Base-by-base conservation (phyloP, 1,284 basidiomycete genomes). In the Naganishia cerealis region DNA sequence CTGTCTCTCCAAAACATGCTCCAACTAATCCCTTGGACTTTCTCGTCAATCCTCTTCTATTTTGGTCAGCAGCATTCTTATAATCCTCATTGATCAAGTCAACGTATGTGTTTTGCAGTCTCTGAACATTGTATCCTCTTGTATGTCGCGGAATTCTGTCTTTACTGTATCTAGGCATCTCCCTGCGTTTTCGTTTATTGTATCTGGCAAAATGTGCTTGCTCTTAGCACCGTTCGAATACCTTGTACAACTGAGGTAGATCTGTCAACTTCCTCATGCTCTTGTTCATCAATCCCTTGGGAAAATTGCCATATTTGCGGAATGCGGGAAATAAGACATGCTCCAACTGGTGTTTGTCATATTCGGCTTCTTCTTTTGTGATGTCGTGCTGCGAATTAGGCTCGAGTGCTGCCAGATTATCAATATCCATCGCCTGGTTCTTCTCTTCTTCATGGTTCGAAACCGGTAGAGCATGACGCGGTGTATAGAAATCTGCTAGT, bases 401-500 rank as follows among this genome's bases (percentile, higher is more conserved):
- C 18, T 67, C 69, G 16, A 57, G 59, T 12, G 53, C 65, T 46
- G 50, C 42, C 9, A 68, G 57, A 15, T 50, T 39, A 13, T 70
- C 71, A 1, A 57, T 66, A 21, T 67, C 66, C 13, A 68, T 61
- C 33, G 62, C 66, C 24, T 68, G 65, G 24, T 55, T 61, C 1
- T 62, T 62, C 26, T 57, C 52, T 26, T 68, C 38, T 9, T 68
- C 75, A 7, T 53, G 67, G 39, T 74, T 65, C 10, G 74, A 69
- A 8, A 75, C 73, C 9, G 77, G 74, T n/a, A 72, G 36, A 2
- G 83, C 74, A 0, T 85, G 84, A 46, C 86, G 84, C 0, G 92
- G 91, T 0, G 88, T 85, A 78, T 95, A 93, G 81, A 95, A 97
- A 76, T 87, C 90, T 0, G 92, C 94, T 1, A 99, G 82, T 80